These are phyloP conservation scores for Trypanosoma rangeli DNA, from an alignment of 208 protist species.

Conservation along the genomic window DNA sequence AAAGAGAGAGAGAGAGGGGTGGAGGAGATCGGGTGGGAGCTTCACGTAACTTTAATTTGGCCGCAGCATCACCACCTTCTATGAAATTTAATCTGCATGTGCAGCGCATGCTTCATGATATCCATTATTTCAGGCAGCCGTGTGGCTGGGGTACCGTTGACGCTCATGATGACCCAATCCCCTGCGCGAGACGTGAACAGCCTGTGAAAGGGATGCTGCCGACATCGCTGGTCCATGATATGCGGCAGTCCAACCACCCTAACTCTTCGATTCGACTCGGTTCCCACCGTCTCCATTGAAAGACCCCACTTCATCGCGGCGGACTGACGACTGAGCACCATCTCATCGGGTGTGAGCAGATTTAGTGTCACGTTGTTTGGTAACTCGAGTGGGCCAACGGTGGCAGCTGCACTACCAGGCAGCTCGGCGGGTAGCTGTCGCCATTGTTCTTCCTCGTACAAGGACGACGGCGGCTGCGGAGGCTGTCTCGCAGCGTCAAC, in stretches of 20 bases:
- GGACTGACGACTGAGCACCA: conserved; percentile 16
- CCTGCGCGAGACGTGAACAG: conserved; percentile 15
- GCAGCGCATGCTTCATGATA: conserved; percentile 27
- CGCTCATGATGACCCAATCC: conserved; percentile 20
- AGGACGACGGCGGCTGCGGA: neutral
- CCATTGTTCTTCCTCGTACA: neutral
- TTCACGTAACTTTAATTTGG: neutral
- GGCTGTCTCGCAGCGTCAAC: neutral
- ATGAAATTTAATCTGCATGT: conserved; percentile 27
- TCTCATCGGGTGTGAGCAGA: conserved; percentile 25
- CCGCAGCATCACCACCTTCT: conserved; percentile 7
- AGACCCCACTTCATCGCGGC: conserved; percentile 22
- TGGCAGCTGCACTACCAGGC: neutral
- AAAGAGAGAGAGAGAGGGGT: too few species aligned
- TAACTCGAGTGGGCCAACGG: conserved; percentile 3
- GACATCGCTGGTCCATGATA: neutral
- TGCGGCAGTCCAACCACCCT: conserved; percentile 12
- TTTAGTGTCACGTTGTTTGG: conserved; percentile 28
- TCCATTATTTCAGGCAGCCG: conserved; percentile 24
- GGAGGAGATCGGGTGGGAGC: neutral
- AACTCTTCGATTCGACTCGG: conserved; percentile 2
- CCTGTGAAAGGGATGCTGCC: conserved; percentile 22
- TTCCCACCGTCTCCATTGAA: conserved; percentile 6
- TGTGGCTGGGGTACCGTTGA: conserved; percentile 19
- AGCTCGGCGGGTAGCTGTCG: neutral